These are phyloP conservation scores for Penicillium sp. DNA, from an alignment of 2,329 filamentous ascomycete species.

Conservation along the genomic window DNA sequence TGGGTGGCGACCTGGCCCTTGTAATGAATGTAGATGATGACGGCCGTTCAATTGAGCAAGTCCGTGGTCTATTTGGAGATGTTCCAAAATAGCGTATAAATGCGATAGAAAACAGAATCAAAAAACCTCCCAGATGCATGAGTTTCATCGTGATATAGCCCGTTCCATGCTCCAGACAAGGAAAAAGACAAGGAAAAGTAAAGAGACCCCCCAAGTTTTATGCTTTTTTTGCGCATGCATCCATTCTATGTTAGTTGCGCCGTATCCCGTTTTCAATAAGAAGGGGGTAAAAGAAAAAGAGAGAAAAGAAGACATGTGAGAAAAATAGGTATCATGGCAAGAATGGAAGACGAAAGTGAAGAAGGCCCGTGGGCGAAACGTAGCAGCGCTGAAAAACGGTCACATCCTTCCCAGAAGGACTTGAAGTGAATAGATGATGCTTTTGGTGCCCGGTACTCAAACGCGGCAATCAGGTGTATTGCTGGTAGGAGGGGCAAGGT, in stretches of 20 bases:
- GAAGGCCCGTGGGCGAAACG: not conserved
- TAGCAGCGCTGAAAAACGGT: conserved; percentile 6
- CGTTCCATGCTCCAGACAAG: conserved; percentile 27
- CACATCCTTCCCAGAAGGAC: conserved; percentile 18
- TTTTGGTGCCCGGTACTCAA: conserved; percentile 2
- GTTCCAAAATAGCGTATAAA: not conserved
- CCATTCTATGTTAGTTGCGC: conserved; percentile 36
- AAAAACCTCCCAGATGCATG: conserved; percentile 38
- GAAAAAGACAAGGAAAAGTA: conserved; percentile 16
- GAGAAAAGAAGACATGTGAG: conserved; percentile 6
- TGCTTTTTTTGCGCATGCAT: conserved; percentile 34
- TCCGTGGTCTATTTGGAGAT: conserved; percentile 12
- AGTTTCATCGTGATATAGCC: conserved; percentile 28
- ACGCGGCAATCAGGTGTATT: conserved; percentile 4
- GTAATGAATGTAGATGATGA: not conserved
- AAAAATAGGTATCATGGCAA: conserved; percentile 21
- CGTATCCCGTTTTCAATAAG: conserved; percentile 22
- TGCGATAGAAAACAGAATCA: conserved; percentile 9
- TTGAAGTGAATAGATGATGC: conserved; percentile 1
- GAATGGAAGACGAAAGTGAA: conserved; percentile 8
- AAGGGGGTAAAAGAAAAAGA: conserved; percentile 11
- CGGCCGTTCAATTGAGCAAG: conserved; percentile 11
- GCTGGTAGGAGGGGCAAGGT: conserved; percentile 6
- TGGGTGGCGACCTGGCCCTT: not conserved
- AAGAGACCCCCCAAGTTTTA: conserved; percentile 21